Percentiles rank a stretch among this genome's conserved stretches.
Evolutionary conservation across 2,329 filamentous ascomycete genomes (phyloP).

Genomic region (Phyllosticta capitalensis): DNA sequence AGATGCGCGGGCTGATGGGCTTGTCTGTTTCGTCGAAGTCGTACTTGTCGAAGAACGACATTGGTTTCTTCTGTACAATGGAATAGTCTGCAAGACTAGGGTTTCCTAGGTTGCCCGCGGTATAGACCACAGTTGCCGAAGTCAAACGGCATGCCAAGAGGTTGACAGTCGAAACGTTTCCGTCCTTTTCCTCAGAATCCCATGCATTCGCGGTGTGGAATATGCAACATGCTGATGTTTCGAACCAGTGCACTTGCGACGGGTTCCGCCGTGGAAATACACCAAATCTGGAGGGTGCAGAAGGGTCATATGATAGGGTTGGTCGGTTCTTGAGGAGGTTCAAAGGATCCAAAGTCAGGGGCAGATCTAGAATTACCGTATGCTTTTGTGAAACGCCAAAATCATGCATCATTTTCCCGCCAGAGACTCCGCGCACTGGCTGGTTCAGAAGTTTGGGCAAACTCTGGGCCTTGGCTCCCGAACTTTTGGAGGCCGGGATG

Average conservation of each 20-base stretch:
- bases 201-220: slow-evolving; percentile 66
- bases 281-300: slow-evolving; percentile 52
- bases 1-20: not conserved
- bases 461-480: not conserved
- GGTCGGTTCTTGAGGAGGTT: slow-evolving; percentile 49
- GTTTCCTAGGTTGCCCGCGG: slow-evolving; percentile 51
- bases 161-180: slow-evolving; percentile 41
- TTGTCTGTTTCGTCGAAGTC: slow-evolving; percentile 21
- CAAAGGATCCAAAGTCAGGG: slow-evolving; percentile 54
- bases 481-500: slow-evolving; percentile 26
- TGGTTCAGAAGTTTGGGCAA: slow-evolving; percentile 38
- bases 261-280: slow-evolving; percentile 56
- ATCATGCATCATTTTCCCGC: slow-evolving; percentile 67
- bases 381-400: slow-evolving; percentile 56
- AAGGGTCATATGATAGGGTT: slow-evolving; percentile 50
- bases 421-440: slow-evolving; percentile 50
- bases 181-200: slow-evolving; percentile 39
- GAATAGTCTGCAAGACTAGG: slow-evolving; percentile 25
- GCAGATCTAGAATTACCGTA: slow-evolving; percentile 61
- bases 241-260: slow-evolving; percentile 53
- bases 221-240: slow-evolving; percentile 58
- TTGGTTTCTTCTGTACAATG: slow-evolving; percentile 24
- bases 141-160: slow-evolving; percentile 59
- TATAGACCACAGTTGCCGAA: slow-evolving; percentile 55
- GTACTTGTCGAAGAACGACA: slow-evolving; percentile 40